phyloP scores from a whole-genome alignment of 2,329 filamentous ascomycete genomes.

The Eutypella sp. region DNA sequence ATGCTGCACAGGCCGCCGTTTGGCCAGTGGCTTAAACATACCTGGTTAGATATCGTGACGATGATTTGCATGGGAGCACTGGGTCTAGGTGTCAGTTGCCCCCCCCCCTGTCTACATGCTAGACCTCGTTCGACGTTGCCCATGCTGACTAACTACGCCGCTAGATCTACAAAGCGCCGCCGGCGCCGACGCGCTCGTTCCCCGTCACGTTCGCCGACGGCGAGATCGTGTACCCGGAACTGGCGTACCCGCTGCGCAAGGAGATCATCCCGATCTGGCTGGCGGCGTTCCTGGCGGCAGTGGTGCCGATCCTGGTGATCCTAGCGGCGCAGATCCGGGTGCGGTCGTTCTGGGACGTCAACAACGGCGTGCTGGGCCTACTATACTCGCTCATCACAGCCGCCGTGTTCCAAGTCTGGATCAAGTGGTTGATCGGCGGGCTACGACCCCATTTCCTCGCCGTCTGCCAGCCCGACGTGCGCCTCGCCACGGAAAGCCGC shows the following conservation, averaged over 20 bases:
- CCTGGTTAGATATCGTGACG: slow-evolving; percentile 62
- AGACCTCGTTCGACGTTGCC: background rate
- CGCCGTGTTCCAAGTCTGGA: slow-evolving; percentile 71
- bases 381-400: slow-evolving; percentile 65
- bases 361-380: slow-evolving; percentile 66
- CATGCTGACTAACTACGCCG: background rate
- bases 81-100: slow-evolving; percentile 56
- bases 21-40: slow-evolving; percentile 65
- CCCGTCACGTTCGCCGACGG: slow-evolving; percentile 61
- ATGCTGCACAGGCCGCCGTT: slow-evolving; percentile 54
- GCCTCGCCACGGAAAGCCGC: slow-evolving; percentile 32
- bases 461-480: slow-evolving; percentile 61
- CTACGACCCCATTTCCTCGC: slow-evolving; percentile 67
- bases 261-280: slow-evolving; percentile 69
- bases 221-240: slow-evolving; percentile 64
- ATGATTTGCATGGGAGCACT: slow-evolving; percentile 62
- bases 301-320: slow-evolving; percentile 63
- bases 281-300: slow-evolving; percentile 58
- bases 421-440: slow-evolving; percentile 72
- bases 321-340: slow-evolving; percentile 63
- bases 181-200: slow-evolving; percentile 65
- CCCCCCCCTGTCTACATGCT: background rate
- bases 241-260: slow-evolving; percentile 65
- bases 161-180: slow-evolving; percentile 58
- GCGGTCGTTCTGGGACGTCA: slow-evolving; percentile 64